Base-by-base conservation (phyloP, 805 yeast genomes). In the Pichia californica region DNA sequence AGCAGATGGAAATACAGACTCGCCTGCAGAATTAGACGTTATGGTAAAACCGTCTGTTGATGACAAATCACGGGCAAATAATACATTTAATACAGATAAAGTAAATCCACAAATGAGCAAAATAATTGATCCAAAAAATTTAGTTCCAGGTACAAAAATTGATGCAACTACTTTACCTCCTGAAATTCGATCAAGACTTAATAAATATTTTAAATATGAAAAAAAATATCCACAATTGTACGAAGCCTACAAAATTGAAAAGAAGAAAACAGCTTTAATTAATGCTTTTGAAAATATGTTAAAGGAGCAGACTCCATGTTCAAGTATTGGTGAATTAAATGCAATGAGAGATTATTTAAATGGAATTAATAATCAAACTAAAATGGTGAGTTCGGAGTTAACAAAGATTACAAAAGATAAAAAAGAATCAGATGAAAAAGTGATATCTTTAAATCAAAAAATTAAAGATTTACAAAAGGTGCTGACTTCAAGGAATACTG, bases 241-340 rank as follows among this genome's bases (percentile, higher is more conserved):
- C 40, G 83, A 83, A 35, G 96, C 98, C 0, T 93, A 87, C 65
- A 85, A 88, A 56, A 67, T 72, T 1, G 96, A 89, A 59, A 87
- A 84, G 64, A 68, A 73, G 39, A 83, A 81, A 53, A 67, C 73
- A 2, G 81, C 75, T 36, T 69, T 81, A 35, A 73, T 88, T 8
- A 67, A 58, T 5, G 55, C 66, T 0, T 83, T 89, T 52, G 96
- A 88, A 56, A 77, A 68, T 44, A 74, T 83, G 13, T 64, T 91
- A 46, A 70, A 76, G 40, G 97, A 91, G 54, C 64, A 76, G 50
- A 89, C 97, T 0, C 98, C 98, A 0, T 73, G 86, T 39, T 72
- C 84, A 1, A 74, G 81, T 29, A 77, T 93, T 19, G 66, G 81
- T 1, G 96, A 91, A 56, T 77, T 83, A 2, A 85, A 78, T 9